Evolutionary conservation across 2,329 filamentous ascomycete genomes (phyloP), one percentile per base, ranked within the genome.

Genomic region (Botryotinia convoluta): DNA sequence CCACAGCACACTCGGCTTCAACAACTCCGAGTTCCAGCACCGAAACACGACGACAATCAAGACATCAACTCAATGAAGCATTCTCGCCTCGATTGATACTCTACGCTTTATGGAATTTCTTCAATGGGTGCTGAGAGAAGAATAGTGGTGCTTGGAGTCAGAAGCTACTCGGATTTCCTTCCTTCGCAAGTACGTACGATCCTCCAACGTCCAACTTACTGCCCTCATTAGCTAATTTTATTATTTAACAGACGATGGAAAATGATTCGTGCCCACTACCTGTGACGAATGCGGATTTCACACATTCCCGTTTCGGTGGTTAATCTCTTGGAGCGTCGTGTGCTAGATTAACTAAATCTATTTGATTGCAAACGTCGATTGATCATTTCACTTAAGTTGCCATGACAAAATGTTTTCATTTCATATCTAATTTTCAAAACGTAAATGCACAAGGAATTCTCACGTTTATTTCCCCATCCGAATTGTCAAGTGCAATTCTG

Each of bases 331-430:
- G 9, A 7, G 9, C 20, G 64, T 22, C 4, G 26, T 68, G n/a
- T 22, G 16, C 39, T 22, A 37, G 29, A 29, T 32, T n/a, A 29
- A 29, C 26, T 22, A 35, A 68, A 54, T 29, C 8, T 44, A 65
- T 65, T 22, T 18, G 10, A 51, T 65, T 37, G 65, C 65, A 68
- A 68, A 39, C 65, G 39, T 68, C 16, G 42, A 57, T 32, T 57
- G n/a, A 1, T n/a, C 1, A 22, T 57, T 22, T 5, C 35, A 42
- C 12, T 32, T 42, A 7, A 26, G 26, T 57, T 54, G 1, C n/a
- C 26, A 42, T 29, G 4, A 20, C 5, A 57, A 5, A 18, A 10
- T 32, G 26, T 42, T 68, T 67, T 54, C 20, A 9, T 39, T 68
- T 9, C 22, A 5, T 26, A 22, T 42, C 9, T 22, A 3, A 26